Conservation (phyloP, 2,329 filamentous ascomycete species). For the Exophiala calicioides region DNA sequence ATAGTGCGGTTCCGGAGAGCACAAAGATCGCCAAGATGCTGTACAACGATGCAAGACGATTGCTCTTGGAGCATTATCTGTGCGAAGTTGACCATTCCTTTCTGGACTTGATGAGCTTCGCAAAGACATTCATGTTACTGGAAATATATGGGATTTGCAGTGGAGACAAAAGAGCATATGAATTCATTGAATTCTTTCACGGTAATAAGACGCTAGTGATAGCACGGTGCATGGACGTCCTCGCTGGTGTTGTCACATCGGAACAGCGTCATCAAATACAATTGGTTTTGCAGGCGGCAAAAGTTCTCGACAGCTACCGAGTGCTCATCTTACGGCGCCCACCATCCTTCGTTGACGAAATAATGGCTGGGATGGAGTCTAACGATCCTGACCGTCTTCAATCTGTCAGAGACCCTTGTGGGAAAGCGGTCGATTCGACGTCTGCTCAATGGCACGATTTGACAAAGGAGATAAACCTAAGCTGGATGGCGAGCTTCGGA, state of each 20-base stretch:
- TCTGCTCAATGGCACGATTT: too few species aligned
- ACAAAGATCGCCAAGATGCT: not conserved
- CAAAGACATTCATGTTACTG: conserved; percentile 7
- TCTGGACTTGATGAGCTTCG: not conserved
- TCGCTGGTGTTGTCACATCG: too few species aligned
- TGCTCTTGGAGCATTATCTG: too few species aligned
- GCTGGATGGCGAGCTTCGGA: too few species aligned
- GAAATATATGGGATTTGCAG: conserved; percentile 12
- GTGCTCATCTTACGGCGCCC: conserved; percentile 6
- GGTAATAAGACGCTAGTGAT: not conserved
- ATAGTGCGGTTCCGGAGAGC: not conserved
- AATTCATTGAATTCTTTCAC: conserved; percentile 9
- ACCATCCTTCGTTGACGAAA: too few species aligned
- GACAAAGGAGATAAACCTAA: too few species aligned
- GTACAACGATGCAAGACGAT: conserved; percentile 11
- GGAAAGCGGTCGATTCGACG: too few species aligned
- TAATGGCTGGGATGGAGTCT: too few species aligned
- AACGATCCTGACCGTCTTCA: too few species aligned
- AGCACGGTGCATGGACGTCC: too few species aligned
- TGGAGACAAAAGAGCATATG: conserved; percentile 8
- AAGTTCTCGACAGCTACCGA: conserved; percentile 4
- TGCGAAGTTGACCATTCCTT: not conserved
- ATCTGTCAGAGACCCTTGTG: too few species aligned
- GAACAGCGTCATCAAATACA: not conserved
- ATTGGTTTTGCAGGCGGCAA: not conserved